Percentiles rank a stretch among this genome's conserved stretches.
phyloP scores from a whole-genome alignment of 805 yeast genomes.

The Phaffomyces thermotolerans region DNA sequence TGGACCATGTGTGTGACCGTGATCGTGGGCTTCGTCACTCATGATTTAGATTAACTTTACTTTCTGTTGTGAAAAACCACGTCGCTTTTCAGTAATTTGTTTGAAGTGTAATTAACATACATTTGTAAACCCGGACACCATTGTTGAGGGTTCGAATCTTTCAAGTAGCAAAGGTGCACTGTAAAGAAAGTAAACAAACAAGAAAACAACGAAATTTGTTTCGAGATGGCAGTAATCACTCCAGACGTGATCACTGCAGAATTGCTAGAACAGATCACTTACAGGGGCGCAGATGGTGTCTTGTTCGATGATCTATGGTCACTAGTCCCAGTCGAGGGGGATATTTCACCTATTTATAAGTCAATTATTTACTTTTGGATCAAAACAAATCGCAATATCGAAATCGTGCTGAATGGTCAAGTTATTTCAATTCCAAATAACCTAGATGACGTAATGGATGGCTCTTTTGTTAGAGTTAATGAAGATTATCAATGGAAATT shows the following conservation, averaged over 20 bases:
- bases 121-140: not conserved
- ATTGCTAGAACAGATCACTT: constrained; percentile 29
- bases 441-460: constrained; percentile 3
- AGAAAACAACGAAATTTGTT: not conserved
- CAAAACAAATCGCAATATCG: constrained; percentile 16
- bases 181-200: constrained; percentile 1
- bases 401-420: constrained; percentile 2
- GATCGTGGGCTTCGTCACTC: constrained; percentile 5
- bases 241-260: constrained; percentile 31
- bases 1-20: not conserved
- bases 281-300: constrained; percentile 28
- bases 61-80: not conserved
- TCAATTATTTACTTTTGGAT: constrained; percentile 33
- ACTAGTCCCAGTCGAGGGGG: constrained; percentile 11
- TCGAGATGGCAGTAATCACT: constrained; percentile 1
- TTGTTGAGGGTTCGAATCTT: constrained; percentile 4
- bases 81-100: not conserved
- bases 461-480: constrained; percentile 31
- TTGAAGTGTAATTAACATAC: not conserved
- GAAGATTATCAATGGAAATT: constrained; percentile 51
- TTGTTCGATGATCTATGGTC: constrained; percentile 28
- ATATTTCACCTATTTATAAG: constrained; percentile 27
- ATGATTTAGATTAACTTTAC: not conserved
- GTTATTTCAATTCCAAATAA: constrained; percentile 1
- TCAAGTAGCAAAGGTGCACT: not conserved